Base-by-base conservation (phyloP, 495 filamentous ascomycete genomes). In the Jackrogersella multiformis region DNA sequence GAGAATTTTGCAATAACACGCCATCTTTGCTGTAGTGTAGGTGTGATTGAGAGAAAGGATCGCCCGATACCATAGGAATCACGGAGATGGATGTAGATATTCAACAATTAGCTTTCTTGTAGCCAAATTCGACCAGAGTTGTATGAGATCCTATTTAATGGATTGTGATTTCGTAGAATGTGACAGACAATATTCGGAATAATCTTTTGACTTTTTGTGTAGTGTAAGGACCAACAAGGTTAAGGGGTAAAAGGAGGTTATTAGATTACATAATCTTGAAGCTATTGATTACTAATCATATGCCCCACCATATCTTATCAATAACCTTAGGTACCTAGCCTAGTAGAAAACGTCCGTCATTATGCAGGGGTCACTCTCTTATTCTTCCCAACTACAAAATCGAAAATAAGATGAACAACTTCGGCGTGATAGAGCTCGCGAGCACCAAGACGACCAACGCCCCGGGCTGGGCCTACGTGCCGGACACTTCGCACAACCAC, bases 391-490 rank as follows among this genome's bases (percentile, higher is more conserved):
- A 49, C 5, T 26, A 36, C 24, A 13, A 53, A 32, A 1, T 3
- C n/a, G 18, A 28, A 9, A 28, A 32, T 34, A 57, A 45, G 26
- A 83, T 84, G 81, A 82, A 84, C 65, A 81, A 82, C 64, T 86
- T 86, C 60, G 84, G 84, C 53, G 84, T 97, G 69, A 88, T 94
- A 75, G 86, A 94, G 48, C 79, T 97, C 44, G 88, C 91, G 13
- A 88, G 81, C 73, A 84, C 89, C 2, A 86, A 86, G 39, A 86
- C 86, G 16, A 84, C 84, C 57, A 79, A 81, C 49, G 90, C 90
- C 1, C 93, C 93, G 0, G 93, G 93, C 62, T 97, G 90, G 88
- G 90, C 91, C 38, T 95, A 95, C 75, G 92, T 97, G 16, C 86
- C 92, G 30, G 90, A 96, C 68, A 86, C 85, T 16, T 20, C 55